Conservation (phyloP, 129 eudicot genomes). For the Chrysanthemum lavandulifolium region DNA sequence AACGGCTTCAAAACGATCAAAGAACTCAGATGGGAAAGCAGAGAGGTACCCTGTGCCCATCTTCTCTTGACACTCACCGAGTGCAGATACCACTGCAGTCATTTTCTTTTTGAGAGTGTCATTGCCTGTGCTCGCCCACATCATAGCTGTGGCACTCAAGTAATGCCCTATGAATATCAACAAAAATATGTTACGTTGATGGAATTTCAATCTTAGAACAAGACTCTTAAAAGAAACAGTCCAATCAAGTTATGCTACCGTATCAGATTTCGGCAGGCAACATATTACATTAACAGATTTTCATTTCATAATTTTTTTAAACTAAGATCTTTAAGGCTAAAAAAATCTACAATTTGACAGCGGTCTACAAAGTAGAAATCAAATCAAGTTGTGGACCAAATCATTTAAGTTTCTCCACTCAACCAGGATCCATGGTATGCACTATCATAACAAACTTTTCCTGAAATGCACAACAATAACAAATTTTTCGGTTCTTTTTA, state of each 20-base stretch:
- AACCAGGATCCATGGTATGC: not conserved
- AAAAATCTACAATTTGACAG: too few species aligned
- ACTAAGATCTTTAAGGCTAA: too few species aligned
- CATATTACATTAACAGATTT: not conserved
- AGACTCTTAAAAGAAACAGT: not conserved
- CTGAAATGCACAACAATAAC: not conserved
- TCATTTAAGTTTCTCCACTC: too few species aligned
- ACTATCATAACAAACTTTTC: not conserved
- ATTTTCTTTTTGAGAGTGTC: conserved; percentile 53
- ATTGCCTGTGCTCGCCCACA: conserved; percentile 92
- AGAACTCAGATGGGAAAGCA: conserved; percentile 83
- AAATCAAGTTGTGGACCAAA: too few species aligned
- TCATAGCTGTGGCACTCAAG: conserved; percentile 86
- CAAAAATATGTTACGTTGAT: conserved; percentile 1
- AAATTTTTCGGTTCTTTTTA: not conserved
- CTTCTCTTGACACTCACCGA: conserved; percentile 62
- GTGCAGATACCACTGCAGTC: conserved; percentile 56
- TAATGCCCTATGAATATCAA: conserved; percentile 64
- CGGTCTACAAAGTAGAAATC: too few species aligned
- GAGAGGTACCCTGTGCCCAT: conserved; percentile 81
- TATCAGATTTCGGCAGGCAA: not conserved
- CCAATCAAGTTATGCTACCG: not conserved
- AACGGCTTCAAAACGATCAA: conserved; percentile 77
- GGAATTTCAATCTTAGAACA: not conserved
- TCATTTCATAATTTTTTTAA: not conserved